A percentile compares a stretch with the other conserved stretches of the same genome.
These are phyloP conservation scores for Tanozyma kutaoensis DNA, from an alignment of 805 yeast species.

Conservation along the genomic window DNA sequence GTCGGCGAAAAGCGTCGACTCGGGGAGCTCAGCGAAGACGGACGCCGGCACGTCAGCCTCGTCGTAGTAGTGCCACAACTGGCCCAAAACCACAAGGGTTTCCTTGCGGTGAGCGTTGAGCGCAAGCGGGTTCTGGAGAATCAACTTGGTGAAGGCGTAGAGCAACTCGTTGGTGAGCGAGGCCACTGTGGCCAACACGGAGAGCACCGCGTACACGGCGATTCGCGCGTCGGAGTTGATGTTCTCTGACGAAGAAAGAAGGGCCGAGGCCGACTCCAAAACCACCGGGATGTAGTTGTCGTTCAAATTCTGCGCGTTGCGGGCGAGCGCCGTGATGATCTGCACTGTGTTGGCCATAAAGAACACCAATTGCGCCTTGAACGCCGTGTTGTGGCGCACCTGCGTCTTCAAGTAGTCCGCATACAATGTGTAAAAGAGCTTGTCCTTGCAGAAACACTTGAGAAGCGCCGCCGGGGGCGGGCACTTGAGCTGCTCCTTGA, in stretches of 20 bases:
- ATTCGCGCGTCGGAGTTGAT: constrained; percentile 47
- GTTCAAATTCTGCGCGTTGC: constrained; percentile 28
- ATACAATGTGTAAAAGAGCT: constrained; percentile 54
- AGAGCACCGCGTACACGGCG: constrained; percentile 70
- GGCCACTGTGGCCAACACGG: constrained; percentile 64
- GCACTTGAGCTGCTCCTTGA: constrained; percentile 45
- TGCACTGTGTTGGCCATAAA: constrained; percentile 63
- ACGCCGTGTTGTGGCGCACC: constrained; percentile 41
- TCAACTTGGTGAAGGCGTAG: constrained; percentile 18
- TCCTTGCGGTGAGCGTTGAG: constrained; percentile 13
- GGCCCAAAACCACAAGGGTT: constrained; percentile 26
- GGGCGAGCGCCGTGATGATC: constrained; percentile 49
- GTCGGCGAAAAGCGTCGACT: constrained; percentile 1
- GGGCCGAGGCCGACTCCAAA: constrained; percentile 46
- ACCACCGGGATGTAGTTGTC: constrained; percentile 38
- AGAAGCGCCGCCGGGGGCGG: constrained; percentile 63
- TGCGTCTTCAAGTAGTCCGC: constrained; percentile 38
- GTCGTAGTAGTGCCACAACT: constrained; percentile 19
- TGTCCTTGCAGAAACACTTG: constrained; percentile 56
- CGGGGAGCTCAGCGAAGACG: constrained; percentile 8
- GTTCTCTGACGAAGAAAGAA: constrained; percentile 25
- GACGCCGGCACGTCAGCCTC: constrained; percentile 5
- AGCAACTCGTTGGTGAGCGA: constrained; percentile 32
- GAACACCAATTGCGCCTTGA: constrained; percentile 63
- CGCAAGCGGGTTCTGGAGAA: constrained; percentile 13